Conservation (phyloP, 2,329 filamentous ascomycete genomes). For the Botrytis medusae region DNA sequence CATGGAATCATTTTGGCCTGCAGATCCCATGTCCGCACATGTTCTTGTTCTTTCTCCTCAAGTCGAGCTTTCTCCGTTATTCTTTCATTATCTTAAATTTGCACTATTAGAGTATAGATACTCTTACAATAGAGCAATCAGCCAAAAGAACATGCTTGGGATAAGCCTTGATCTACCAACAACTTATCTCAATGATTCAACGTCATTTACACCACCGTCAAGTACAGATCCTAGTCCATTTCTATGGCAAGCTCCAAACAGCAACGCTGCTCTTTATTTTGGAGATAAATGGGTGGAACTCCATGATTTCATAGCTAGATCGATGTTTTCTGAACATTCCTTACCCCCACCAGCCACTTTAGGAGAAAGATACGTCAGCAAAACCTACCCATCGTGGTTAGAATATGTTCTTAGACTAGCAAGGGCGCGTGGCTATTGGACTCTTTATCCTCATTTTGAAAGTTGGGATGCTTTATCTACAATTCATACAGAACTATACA, state of each 20-base stretch:
- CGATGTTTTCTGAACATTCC: constrained; percentile 36
- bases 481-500: constrained; percentile 73
- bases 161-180: constrained; percentile 77
- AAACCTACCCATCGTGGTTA: constrained; percentile 71
- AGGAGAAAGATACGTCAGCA: constrained; percentile 60
- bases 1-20: constrained; percentile 85
- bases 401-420: constrained; percentile 77
- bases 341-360: constrained; percentile 45
- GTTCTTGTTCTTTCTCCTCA: constrained; percentile 84
- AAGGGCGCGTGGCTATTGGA: constrained; percentile 72
- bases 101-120: constrained; percentile 74
- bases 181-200: constrained; percentile 59
- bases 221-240: constrained; percentile 47
- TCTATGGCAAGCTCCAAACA: constrained; percentile 81
- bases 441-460: constrained; percentile 70
- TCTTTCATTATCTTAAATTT: constrained; percentile 85
- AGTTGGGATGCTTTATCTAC: constrained; percentile 56
- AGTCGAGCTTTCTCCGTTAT: constrained; percentile 74
- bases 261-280: constrained; percentile 78
- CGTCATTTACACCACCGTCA: constrained; percentile 51
- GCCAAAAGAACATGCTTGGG: constrained; percentile 64
- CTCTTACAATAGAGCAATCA: constrained; percentile 52
- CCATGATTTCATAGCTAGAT: constrained; percentile 69
- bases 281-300: constrained; percentile 86
- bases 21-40: constrained; percentile 62